phyloP scores from a whole-genome alignment of 2,329 filamentous ascomycete species.

The Pseudocercospora crystallina region DNA sequence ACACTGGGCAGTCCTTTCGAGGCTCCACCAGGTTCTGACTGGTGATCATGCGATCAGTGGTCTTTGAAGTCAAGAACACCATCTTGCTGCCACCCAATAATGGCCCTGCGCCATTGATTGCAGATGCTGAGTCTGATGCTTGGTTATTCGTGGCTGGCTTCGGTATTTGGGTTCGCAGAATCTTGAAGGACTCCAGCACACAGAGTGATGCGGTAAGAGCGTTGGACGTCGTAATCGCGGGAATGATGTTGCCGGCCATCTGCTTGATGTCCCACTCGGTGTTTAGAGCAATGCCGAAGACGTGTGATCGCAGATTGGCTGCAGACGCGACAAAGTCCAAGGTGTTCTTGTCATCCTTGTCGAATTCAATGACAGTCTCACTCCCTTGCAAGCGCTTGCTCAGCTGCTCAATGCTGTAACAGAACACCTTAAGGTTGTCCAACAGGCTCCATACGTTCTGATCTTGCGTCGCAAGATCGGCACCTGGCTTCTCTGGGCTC shows the following conservation, averaged over 20 bases:
- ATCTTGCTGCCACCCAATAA: constrained; percentile 56
- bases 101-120: constrained; percentile 16
- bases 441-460: constrained; percentile 77
- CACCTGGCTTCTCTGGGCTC: constrained; percentile 35
- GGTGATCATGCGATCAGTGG: constrained; percentile 59
- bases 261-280: constrained; percentile 97
- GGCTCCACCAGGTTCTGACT: constrained; percentile 60
- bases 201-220: constrained; percentile 92
- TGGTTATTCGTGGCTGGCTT: constrained; percentile 20
- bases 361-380: constrained; percentile 72
- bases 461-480: constrained; percentile 57
- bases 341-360: constrained; percentile 95
- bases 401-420: constrained; percentile 75
- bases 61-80: constrained; percentile 74
- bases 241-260: constrained; percentile 99
- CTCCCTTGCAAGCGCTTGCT: constrained; percentile 67
- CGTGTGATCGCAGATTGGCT: constrained; percentile 80
- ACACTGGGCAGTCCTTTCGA: constrained; percentile 81
- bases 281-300: constrained; percentile 86
- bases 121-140: constrained; percentile 5
- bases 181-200: constrained; percentile 88
- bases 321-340: constrained; percentile 90
- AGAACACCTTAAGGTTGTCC: constrained; percentile 85
- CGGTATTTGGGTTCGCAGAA: constrained; percentile 61
- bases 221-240: constrained; percentile 96